phyloP scores from a whole-genome alignment of 2,329 filamentous ascomycete genomes.

The Venturia oleaginea region DNA sequence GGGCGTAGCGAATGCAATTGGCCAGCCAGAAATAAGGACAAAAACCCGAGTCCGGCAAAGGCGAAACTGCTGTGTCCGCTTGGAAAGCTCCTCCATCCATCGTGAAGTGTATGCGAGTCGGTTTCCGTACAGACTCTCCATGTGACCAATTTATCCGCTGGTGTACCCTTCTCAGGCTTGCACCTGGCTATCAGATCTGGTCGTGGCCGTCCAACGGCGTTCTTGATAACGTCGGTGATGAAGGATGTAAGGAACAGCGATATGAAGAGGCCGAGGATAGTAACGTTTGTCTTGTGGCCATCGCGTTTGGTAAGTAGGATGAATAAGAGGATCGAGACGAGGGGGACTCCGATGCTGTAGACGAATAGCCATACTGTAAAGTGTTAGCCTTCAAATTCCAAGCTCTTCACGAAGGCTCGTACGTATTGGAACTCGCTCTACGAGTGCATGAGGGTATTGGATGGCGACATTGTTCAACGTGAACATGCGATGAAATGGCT shows the following conservation, averaged over 20 bases:
- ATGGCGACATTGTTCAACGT: constrained; percentile 76
- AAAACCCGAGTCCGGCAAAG: constrained; percentile 69
- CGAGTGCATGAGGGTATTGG: constrained; percentile 73
- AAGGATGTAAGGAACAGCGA: constrained; percentile 66
- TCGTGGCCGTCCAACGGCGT: constrained; percentile 70
- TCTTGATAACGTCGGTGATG: constrained; percentile 86
- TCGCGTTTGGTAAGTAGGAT: constrained; percentile 53
- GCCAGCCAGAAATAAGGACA: constrained; percentile 60
- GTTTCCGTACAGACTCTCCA: constrained; percentile 66
- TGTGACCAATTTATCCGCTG: constrained; percentile 46
- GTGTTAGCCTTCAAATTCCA: not conserved
- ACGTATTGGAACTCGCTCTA: constrained; percentile 76
- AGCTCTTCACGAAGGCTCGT: constrained; percentile 27
- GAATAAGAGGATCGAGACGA: constrained; percentile 57
- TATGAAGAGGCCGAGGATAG: constrained; percentile 71
- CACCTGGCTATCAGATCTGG: constrained; percentile 87
- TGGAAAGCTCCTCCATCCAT: constrained; percentile 78
- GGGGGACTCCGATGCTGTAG: constrained; percentile 66
- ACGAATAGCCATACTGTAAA: constrained; percentile 61
- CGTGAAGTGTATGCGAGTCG: constrained; percentile 60
- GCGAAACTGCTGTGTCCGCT: constrained; percentile 72
- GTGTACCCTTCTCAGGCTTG: constrained; percentile 54
- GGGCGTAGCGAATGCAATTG: constrained; percentile 53
- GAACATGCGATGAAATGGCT: constrained; percentile 93
- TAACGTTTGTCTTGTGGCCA: constrained; percentile 74